phyloP scores from a whole-genome alignment of 148 eudicot genomes.

The Vaccinium corymbosum region DNA sequence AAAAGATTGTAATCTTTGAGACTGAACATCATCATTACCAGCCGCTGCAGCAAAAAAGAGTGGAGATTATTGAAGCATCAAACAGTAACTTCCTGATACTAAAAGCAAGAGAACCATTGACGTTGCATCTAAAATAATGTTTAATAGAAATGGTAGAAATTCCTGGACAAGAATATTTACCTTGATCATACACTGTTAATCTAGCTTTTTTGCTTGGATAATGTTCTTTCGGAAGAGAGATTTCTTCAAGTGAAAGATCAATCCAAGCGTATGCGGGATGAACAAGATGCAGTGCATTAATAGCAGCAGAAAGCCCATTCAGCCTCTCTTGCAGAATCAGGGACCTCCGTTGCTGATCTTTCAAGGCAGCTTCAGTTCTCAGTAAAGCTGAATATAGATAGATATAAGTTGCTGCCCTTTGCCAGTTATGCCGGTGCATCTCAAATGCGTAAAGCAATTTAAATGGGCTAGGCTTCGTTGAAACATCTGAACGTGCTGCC shows the following conservation, averaged over 20 bases:
- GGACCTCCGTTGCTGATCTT: slow-evolving; percentile 51
- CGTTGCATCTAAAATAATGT: neutral
- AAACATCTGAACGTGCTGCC: slow-evolving; percentile 85
- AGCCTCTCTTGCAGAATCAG: slow-evolving; percentile 82
- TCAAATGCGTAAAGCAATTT: slow-evolving; percentile 86
- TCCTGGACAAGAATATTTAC: slow-evolving; percentile 32
- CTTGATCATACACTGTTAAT: slow-evolving; percentile 43
- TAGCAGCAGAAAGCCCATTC: slow-evolving; percentile 79
- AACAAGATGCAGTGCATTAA: slow-evolving; percentile 90
- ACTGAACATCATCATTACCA: slow-evolving; percentile 33
- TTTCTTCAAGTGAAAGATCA: slow-evolving; percentile 49
- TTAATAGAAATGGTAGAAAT: neutral
- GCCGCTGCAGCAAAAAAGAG: slow-evolving; percentile 38
- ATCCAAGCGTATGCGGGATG: slow-evolving; percentile 95
- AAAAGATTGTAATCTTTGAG: slow-evolving; percentile 43
- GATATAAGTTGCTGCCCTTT: slow-evolving; percentile 83
- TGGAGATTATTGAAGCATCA: slow-evolving; percentile 12
- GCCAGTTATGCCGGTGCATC: slow-evolving; percentile 97
- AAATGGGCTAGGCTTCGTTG: slow-evolving; percentile 71
- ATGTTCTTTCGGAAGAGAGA: slow-evolving; percentile 38
- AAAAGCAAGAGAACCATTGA: neutral
- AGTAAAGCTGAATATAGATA: slow-evolving; percentile 65
- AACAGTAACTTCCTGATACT: neutral
- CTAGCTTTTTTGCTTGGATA: slow-evolving; percentile 85
- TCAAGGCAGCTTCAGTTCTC: slow-evolving; percentile 50